Evolutionary conservation across 176 grass and related monocot genomes (phyloP), one percentile per base, ranked within the genome.

Genomic region (Chrysopogon serrulatus): DNA sequence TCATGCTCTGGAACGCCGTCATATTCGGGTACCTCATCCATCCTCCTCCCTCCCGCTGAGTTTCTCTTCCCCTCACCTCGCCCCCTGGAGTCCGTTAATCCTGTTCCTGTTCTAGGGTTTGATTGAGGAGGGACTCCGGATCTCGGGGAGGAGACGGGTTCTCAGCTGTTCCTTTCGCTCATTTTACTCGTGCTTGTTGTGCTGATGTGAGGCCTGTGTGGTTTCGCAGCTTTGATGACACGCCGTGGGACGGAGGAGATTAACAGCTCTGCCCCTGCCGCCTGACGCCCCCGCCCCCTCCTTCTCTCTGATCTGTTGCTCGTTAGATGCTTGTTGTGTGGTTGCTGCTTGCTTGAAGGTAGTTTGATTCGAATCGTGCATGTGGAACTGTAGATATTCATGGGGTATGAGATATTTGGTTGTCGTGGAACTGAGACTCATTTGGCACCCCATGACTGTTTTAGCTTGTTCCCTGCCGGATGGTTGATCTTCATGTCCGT

Each of bases 1-100:
- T 98, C 82, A 98, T 93, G 93, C 91, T 95, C 5, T 98, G 96
- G 96, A 98, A 98, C 89, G 96, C 96, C 65, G 93, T 98, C 74
- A 98, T 98, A 74, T 98, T 98, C 71, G 93, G 96, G 95, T 98
- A 26, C 18, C 28, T 43, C 10, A 17, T 23, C n/a, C 28, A n/a
- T n/a, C n/a, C 23, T 30, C 15, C 17, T 39, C 36, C 34, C 6
- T 40, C 44, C 33, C 68, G 6, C 68, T 11, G 51, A 56, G 51
- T n/a, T 44, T 53, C 5, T 15, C 6, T 24, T 12, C 49, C 7
- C 32, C 17, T 12, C 19, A 6, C 21, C n/a, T 26, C n/a, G 5
- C 23, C 11, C 56, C 21, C n/a, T n/a, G 24, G 68, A 18, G 40
- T 0, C 17, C 42, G 69, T 5, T 30, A 36, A n/a, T 11, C 40